Evolutionary conservation across 2,329 filamentous ascomycete genomes (phyloP), one percentile per base, ranked within the genome.

Genomic region (Beauveria australis): DNA sequence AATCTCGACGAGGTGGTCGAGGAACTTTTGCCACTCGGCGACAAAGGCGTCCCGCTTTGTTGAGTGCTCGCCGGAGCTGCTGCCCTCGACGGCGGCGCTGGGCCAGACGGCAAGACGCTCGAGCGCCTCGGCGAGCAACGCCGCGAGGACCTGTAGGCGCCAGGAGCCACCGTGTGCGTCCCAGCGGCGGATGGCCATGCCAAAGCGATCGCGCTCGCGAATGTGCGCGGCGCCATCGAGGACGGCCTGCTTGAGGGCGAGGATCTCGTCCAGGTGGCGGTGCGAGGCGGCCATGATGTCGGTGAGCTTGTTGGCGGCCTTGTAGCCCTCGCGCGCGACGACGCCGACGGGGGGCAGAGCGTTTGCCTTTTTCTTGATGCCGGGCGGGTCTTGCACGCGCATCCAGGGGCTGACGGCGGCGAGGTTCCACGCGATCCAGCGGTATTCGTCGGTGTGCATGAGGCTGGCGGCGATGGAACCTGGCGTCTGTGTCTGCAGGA

Each of bases 391-490:
- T 64, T 75, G 61, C 8, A 80, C 65, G 76, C 77, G 69, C 76
- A 84, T 70, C 86, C 91, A 97, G 0, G 92, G 92, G 16, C 84
- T 81, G 26, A 95, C 73, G 5, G 91, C 86, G 2, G 87, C 84
- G 22, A 95, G 79, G 19, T 89, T 77, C 92, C 92, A 97, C 7
- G 88, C 83, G 49, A 88, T 77, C 70, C 89, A 92, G n/a, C 74
- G 70, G 19, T 88, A 87, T 55, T 89, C 84, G 0, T 82, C 74
- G 57, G 85, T 83, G 16, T 79, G 80, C 10, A 92, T 73, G 1
- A 95, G 78, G 2, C 79, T 68, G 30, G 77, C 67, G 61, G 81
- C 78, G 64, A 83, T 75, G 18, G 81, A 80, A 0, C 76, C 76
- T 1, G 77, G 75, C 2, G 72, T 76, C 49, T 70, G 72, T 43